phyloP scores from a whole-genome alignment of 2,329 filamentous ascomycete genomes.

The Decorospora gaudefroyi region DNA sequence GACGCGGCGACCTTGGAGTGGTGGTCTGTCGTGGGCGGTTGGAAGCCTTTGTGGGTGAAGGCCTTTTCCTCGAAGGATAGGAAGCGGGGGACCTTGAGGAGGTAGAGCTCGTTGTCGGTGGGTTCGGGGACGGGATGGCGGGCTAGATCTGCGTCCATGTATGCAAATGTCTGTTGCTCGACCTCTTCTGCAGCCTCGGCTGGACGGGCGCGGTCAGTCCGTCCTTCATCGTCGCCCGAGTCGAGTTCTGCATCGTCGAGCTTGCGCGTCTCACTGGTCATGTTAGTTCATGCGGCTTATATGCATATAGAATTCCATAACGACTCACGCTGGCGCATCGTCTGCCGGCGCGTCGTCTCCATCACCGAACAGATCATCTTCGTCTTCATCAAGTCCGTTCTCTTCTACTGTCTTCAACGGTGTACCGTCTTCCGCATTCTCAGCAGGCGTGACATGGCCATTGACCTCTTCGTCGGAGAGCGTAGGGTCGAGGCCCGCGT shows the following conservation, averaged over 20 bases:
- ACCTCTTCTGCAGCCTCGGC: conserved; percentile 55
- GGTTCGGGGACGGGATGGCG: conserved; percentile 73
- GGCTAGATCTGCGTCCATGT: conserved; percentile 67
- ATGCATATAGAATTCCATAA: conserved; percentile 40
- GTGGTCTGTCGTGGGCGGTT: conserved; percentile 64
- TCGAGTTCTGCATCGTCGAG: conserved; percentile 67
- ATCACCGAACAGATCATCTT: conserved; percentile 55
- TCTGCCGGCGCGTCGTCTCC: conserved; percentile 33
- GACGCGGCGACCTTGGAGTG: conserved; percentile 54
- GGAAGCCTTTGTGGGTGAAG: conserved; percentile 69
- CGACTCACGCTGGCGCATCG: conserved; percentile 38
- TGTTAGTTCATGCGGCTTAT: conserved; percentile 17
- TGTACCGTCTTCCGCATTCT: conserved; percentile 36
- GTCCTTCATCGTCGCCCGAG: conserved; percentile 65
- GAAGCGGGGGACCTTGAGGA: conserved; percentile 73
- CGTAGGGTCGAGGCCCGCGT: conserved; percentile 40
- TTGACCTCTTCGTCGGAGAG: conserved; percentile 45
- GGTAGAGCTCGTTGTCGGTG: conserved; percentile 72
- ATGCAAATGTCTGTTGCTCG: conserved; percentile 59
- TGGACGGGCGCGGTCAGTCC: conserved; percentile 62
- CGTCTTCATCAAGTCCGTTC: conserved; percentile 42
- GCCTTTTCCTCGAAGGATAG: conserved; percentile 69
- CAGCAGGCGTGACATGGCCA: conserved; percentile 38
- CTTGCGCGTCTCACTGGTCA: conserved; percentile 49
- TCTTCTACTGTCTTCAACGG: conserved; percentile 42